Evolutionary conservation across 768 basidiomycete species (phyloP).

Genomic region (Amanita pallidorosea): DNA sequence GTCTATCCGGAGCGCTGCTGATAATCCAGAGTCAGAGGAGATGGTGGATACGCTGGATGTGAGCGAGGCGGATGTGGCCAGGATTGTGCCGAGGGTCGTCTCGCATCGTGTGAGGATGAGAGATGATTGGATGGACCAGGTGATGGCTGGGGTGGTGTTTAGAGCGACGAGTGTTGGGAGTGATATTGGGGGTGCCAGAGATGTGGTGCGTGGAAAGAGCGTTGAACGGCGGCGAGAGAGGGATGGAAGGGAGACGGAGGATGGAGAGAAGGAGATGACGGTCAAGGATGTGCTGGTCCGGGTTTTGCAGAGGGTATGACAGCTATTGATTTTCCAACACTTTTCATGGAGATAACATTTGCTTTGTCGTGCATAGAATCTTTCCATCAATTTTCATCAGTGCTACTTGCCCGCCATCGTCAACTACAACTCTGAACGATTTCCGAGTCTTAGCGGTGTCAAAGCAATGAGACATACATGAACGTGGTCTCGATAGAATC

Average conservation of each 20-base stretch:
- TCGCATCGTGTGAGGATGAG: constrained; percentile 68
- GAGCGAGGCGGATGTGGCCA: constrained; percentile 65
- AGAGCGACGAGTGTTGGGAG: neutral
- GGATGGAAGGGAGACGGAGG: neutral
- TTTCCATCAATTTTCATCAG: too few species aligned
- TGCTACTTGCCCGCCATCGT: too few species aligned
- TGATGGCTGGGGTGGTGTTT: constrained; percentile 37
- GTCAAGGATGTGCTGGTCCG: constrained; percentile 3
- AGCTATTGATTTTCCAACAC: too few species aligned
- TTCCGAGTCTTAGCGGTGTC: too few species aligned
- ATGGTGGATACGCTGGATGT: constrained; percentile 35
- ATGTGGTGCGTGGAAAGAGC: neutral
- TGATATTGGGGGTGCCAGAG: neutral
- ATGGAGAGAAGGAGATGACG: neutral
- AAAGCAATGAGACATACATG: too few species aligned
- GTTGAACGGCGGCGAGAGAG: neutral
- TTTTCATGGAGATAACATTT: too few species aligned
- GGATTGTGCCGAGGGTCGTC: constrained; percentile 62
- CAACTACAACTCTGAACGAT: too few species aligned
- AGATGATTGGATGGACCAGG: constrained; percentile 59
- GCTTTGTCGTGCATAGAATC: too few species aligned
- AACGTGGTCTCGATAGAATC: too few species aligned
- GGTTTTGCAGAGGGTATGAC: neutral
- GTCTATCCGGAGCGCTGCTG: neutral
- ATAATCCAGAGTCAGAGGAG: neutral